Evolutionary conservation across 2,329 filamentous ascomycete genomes (phyloP).

Genomic region (Aspergillus felis): DNA sequence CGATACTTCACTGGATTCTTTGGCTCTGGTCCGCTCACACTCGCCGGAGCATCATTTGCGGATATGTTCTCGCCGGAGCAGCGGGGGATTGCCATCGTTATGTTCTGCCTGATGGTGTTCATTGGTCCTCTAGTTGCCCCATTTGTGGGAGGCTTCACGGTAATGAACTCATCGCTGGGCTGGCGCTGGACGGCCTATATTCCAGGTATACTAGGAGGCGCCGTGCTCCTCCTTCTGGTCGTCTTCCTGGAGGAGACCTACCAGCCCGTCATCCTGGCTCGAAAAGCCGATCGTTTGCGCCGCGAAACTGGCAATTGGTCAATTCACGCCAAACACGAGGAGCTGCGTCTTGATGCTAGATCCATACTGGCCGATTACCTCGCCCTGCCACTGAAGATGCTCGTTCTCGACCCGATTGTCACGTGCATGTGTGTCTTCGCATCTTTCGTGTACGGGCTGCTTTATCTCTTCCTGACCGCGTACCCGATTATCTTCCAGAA

Average conservation of each 20-base stretch:
- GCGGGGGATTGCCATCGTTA: constrained; percentile 25
- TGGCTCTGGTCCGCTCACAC: constrained; percentile 35
- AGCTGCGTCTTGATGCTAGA: neutral
- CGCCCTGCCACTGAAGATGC: constrained; percentile 32
- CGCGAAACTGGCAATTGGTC: constrained; percentile 32
- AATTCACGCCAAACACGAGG: constrained; percentile 27
- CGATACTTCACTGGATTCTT: constrained; percentile 44
- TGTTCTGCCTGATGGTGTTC: constrained; percentile 37
- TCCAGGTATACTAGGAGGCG: constrained; percentile 33
- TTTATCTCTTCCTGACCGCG: constrained; percentile 45
- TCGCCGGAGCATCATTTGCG: constrained; percentile 35
- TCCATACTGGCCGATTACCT: neutral
- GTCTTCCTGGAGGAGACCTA: constrained; percentile 34
- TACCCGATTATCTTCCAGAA: constrained; percentile 45
- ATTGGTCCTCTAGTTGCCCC: constrained; percentile 38
- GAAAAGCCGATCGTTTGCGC: constrained; percentile 31
- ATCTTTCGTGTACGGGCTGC: constrained; percentile 33
- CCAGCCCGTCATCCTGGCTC: constrained; percentile 30
- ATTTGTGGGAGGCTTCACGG: constrained; percentile 36
- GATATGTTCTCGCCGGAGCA: constrained; percentile 15
- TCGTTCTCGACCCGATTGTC: constrained; percentile 41
- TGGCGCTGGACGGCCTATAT: constrained; percentile 43
- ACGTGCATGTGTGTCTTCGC: constrained; percentile 26
- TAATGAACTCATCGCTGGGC: constrained; percentile 27
- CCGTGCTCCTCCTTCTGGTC: constrained; percentile 10